A percentile compares a stretch with the other conserved stretches of the same genome.
phyloP scores from a whole-genome alignment of 2,329 filamentous ascomycete genomes.

The Aureobasidium melanogenum region DNA sequence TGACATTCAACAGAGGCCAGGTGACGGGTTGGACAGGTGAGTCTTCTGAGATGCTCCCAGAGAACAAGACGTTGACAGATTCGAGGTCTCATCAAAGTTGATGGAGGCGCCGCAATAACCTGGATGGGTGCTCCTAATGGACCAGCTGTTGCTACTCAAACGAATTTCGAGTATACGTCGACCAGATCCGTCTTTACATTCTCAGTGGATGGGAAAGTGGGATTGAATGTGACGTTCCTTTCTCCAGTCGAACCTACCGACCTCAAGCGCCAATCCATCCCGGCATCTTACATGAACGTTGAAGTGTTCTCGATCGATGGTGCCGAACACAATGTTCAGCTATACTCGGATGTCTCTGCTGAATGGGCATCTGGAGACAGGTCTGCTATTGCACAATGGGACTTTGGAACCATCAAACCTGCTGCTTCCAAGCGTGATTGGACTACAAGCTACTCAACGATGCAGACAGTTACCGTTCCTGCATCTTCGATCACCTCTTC shows the following conservation, averaged over 20 bases:
- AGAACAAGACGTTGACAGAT: not conserved
- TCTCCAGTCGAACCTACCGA: conserved; percentile 62
- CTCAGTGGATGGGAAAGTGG: conserved; percentile 51
- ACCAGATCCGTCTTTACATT: conserved; percentile 63
- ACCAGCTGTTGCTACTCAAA: conserved; percentile 47
- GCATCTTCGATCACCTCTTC: not conserved
- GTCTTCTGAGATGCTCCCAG: not conserved
- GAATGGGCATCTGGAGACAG: conserved; percentile 64
- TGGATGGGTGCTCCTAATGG: conserved; percentile 57
- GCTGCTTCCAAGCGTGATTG: not conserved
- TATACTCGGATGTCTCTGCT: conserved; percentile 65
- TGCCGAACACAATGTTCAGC: conserved; percentile 51
- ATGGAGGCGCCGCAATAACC: conserved; percentile 48
- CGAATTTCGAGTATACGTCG: conserved; percentile 59
- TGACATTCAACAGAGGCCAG: conserved; percentile 11
- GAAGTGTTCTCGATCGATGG: conserved; percentile 56
- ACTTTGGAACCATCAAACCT: conserved; percentile 32
- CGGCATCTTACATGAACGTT: conserved; percentile 62
- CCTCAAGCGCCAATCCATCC: conserved; percentile 56
- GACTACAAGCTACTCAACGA: not conserved
- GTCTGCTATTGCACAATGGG: conserved; percentile 51
- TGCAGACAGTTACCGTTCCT: not conserved
- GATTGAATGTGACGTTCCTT: conserved; percentile 60
- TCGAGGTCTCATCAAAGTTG: conserved; percentile 55
- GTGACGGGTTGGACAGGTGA: conserved; percentile 17